Conservation (phyloP, 805 yeast genomes). For the Saccharomyces kudriavzevii region DNA sequence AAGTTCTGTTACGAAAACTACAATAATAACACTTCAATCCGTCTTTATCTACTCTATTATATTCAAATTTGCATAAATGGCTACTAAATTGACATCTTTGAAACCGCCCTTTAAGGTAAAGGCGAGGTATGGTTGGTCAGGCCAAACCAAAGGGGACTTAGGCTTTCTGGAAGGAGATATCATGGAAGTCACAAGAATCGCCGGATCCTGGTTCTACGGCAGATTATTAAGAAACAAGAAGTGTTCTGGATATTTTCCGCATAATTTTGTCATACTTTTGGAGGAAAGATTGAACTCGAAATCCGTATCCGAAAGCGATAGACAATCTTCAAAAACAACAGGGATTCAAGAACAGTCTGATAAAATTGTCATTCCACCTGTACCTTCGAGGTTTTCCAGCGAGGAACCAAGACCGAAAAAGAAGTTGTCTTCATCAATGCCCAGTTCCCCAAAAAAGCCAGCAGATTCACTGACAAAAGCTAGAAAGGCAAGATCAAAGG, state of each 20-base stretch:
- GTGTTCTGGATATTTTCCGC: constrained; percentile 73
- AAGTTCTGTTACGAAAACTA: not conserved
- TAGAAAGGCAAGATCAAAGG: not conserved
- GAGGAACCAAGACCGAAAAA: not conserved
- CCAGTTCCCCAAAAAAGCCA: not conserved
- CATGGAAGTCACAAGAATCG: constrained; percentile 76
- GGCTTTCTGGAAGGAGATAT: constrained; percentile 93
- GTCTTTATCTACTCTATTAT: not conserved
- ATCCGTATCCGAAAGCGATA: not conserved
- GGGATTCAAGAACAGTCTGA: not conserved
- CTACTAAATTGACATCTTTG: constrained; percentile 16
- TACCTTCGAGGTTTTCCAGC: constrained; percentile 7
- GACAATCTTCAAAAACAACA: not conserved
- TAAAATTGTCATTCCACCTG: constrained; percentile 5
- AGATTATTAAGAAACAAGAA: constrained; percentile 68
- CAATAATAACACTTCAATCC: not conserved
- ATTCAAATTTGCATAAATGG: not conserved
- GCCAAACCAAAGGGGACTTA: constrained; percentile 78
- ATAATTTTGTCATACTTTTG: constrained; percentile 66
- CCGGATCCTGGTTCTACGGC: constrained; percentile 93
- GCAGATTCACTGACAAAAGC: not conserved
- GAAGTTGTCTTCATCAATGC: not conserved
- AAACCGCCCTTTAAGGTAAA: constrained; percentile 63
- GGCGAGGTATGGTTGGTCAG: constrained; percentile 91
- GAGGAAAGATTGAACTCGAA: constrained; percentile 29